Percentiles rank a stretch among this genome's conserved stretches.
phyloP scores from a whole-genome alignment of 2,329 filamentous ascomycete genomes.

The Diaporthe velutina region DNA sequence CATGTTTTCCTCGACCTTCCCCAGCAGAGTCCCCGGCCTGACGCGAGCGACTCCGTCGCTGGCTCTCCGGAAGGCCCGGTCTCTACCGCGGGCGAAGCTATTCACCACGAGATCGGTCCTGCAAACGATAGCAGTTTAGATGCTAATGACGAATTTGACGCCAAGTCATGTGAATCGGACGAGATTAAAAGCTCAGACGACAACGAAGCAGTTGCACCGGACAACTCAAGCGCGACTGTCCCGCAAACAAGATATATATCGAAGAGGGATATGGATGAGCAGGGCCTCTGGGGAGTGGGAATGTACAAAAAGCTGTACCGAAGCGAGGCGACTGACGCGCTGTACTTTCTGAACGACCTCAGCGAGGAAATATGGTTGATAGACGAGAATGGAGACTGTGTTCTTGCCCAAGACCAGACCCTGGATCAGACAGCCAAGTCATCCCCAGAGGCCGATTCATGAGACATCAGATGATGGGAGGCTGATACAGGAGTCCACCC shows the following conservation, averaged over 20 bases:
- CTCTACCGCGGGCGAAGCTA: not conserved
- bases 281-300: not conserved
- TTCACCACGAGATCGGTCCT: not conserved
- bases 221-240: not conserved
- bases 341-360: not conserved
- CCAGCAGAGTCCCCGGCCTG: not conserved
- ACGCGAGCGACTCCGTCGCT: not conserved
- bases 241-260: not conserved
- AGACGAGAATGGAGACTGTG: not conserved
- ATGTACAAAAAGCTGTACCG: not conserved
- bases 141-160: not conserved
- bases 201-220: not conserved
- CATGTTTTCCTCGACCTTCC: not conserved
- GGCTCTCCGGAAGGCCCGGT: not conserved
- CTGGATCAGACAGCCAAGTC: not conserved
- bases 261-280: not conserved
- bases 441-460: not conserved
- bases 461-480: not conserved
- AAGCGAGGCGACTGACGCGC: not conserved
- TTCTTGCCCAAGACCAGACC: not conserved
- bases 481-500: not conserved
- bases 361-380: slow-evolving; percentile 2
- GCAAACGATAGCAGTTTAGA: not conserved
- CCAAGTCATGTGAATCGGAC: not conserved
- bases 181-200: not conserved